Evolutionary conservation across 495 filamentous ascomycete genomes (phyloP).

Genomic region (Xanthoparmelia taractica): DNA sequence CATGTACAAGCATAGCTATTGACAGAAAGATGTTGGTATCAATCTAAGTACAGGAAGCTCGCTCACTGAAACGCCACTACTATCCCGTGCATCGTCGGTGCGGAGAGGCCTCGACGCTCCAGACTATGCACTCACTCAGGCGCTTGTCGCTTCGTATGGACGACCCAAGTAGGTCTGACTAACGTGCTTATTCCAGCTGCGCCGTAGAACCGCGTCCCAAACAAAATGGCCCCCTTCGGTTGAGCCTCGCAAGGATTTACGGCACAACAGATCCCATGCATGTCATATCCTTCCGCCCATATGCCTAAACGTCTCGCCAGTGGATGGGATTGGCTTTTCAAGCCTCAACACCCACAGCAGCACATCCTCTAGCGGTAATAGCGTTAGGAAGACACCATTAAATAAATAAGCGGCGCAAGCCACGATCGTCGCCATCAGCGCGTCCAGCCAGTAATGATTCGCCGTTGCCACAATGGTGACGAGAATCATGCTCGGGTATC

Average conservation of each 20-base stretch:
- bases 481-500: slow-evolving; percentile 52
- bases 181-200: neutral
- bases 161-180: no score
- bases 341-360: slow-evolving; percentile 47
- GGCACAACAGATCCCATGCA: neutral
- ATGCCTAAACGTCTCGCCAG: slow-evolving; percentile 36
- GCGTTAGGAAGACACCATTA: slow-evolving; percentile 46
- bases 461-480: slow-evolving; percentile 57
- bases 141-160: neutral
- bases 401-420: slow-evolving; percentile 41
- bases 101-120: neutral
- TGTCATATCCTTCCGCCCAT: slow-evolving; percentile 19
- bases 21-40: neutral
- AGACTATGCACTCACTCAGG: neutral
- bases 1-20: neutral
- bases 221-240: neutral
- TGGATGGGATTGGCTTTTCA: slow-evolving; percentile 52
- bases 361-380: slow-evolving; percentile 52
- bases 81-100: neutral
- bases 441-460: slow-evolving; percentile 61
- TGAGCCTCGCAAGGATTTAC: neutral
- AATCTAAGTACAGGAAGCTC: no score
- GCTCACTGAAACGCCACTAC: neutral
- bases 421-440: slow-evolving; percentile 43
- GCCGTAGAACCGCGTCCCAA: neutral